Percentiles rank a stretch among this genome's conserved stretches.
Conservation (phyloP, 345 rosid genomes). For the Acer yangbiense region DNA sequence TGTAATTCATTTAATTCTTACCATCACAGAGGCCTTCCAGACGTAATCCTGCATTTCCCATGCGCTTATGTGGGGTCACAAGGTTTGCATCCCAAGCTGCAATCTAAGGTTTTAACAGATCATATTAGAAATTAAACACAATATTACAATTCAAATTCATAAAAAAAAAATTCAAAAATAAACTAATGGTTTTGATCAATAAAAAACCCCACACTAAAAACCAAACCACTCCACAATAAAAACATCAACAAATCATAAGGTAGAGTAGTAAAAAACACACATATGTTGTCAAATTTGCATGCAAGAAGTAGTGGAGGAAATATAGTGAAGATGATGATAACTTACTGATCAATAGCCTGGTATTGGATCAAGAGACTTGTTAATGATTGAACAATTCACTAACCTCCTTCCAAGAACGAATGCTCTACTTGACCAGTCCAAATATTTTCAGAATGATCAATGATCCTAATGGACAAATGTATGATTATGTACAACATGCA, state of each 20-base stretch:
- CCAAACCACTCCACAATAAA: background rate
- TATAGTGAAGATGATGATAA: background rate
- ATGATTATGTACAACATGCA: background rate
- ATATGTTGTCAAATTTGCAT: background rate
- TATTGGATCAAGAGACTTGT: background rate
- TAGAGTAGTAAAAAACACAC: background rate
- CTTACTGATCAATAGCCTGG: background rate
- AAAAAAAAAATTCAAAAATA: background rate
- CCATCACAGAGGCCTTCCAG: conserved; percentile 77
- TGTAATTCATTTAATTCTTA: conserved; percentile 37
- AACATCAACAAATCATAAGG: background rate
- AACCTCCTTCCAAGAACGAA: background rate
- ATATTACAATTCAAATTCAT: background rate
- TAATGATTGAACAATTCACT: background rate
- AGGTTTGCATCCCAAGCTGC: conserved; percentile 99
- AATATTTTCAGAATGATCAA: background rate
- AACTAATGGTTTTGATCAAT: background rate
- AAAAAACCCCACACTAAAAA: background rate
- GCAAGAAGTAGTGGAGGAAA: background rate
- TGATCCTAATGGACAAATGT: background rate
- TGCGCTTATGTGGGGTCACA: conserved; percentile 91
- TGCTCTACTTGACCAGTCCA: background rate
- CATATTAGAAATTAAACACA: conserved; percentile 7
- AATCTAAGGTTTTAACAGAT: conserved; percentile 48
- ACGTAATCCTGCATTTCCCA: conserved; percentile 74